phyloP scores from a whole-genome alignment of 306 rosid genomes.

The Inga oerstediana region DNA sequence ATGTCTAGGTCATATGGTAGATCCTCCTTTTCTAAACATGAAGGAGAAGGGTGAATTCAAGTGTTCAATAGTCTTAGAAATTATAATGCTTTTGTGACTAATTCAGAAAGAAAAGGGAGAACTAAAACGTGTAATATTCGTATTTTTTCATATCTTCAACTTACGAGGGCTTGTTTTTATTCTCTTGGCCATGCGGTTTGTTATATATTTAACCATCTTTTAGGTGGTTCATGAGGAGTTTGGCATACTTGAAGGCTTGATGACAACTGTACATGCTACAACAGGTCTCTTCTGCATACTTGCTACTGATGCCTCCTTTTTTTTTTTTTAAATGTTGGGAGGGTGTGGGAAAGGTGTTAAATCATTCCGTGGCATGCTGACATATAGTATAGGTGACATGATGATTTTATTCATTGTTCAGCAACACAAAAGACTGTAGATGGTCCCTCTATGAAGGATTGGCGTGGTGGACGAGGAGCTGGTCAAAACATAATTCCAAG shows the following conservation, averaged over 20 bases:
- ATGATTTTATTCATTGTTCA: constrained; percentile 37
- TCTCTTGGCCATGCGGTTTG: constrained; percentile 1
- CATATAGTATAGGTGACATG: constrained; percentile 13
- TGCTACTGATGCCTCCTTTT: not conserved
- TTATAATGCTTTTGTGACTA: constrained; percentile 3
- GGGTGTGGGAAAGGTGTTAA: constrained; percentile 1
- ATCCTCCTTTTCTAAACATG: not conserved
- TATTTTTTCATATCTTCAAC: constrained; percentile 1
- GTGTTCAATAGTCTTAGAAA: not conserved
- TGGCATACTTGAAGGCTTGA: constrained; percentile 92
- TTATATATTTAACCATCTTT: not conserved
- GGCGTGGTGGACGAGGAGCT: constrained; percentile 99
- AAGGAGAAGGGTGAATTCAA: not conserved
- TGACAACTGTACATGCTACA: constrained; percentile 99
- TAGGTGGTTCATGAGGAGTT: constrained; percentile 97
- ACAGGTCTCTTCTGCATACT: constrained; percentile 64
- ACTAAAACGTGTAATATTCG: not conserved
- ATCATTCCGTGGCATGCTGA: not conserved
- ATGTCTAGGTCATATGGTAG: not conserved
- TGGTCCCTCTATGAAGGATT: constrained; percentile 99
- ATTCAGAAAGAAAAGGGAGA: not conserved
- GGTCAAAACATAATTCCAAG: constrained; percentile 95
- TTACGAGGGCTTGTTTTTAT: not conserved
- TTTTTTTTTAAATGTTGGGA: not conserved
- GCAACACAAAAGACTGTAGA: constrained; percentile 99